A percentile compares a stretch with the other conserved stretches of the same genome.
phyloP scores from a whole-genome alignment of 352 stramenopile genomes.

The Globisporangium nunn region DNA sequence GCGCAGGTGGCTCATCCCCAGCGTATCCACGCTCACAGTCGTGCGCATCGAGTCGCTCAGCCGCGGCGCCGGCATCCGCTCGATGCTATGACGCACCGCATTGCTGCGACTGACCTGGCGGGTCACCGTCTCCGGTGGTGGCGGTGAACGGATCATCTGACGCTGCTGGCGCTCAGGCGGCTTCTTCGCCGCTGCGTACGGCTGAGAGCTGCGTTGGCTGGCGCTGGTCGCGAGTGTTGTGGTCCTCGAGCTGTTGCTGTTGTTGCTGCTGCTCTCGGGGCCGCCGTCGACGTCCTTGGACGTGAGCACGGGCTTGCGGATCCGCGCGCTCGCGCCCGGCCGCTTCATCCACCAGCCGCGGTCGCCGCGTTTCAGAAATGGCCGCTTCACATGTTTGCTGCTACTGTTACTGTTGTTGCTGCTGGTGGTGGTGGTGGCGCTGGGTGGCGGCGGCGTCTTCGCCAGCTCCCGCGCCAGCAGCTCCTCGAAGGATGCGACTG shows the following conservation, averaged over 20 bases:
- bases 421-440: not conserved
- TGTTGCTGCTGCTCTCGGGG: slow-evolving; percentile 1
- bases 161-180: slow-evolving; percentile 7
- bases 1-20: slow-evolving; percentile 45
- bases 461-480: slow-evolving; percentile 52
- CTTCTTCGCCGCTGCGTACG: slow-evolving; percentile 14
- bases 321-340: slow-evolving; percentile 38
- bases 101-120: not conserved
- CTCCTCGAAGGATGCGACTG: slow-evolving; percentile 59
- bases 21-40: slow-evolving; percentile 40
- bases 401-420: not conserved
- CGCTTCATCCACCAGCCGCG: slow-evolving; percentile 83
- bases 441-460: slow-evolving; percentile 20
- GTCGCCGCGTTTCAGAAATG: slow-evolving; percentile 68
- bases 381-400: slow-evolving; percentile 22
- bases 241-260: slow-evolving; percentile 9
- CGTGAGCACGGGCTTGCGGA: slow-evolving; percentile 50
- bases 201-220: slow-evolving; percentile 7
- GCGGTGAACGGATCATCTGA: not conserved
- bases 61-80: not conserved
- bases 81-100: not conserved
- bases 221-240: slow-evolving; percentile 5
- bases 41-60: slow-evolving; percentile 17
- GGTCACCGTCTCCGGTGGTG: not conserved
- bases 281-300: slow-evolving; percentile 33